Evolutionary conservation across 2,329 filamentous ascomycete species (phyloP).

Genomic region (Fusarium armeniacum): DNA sequence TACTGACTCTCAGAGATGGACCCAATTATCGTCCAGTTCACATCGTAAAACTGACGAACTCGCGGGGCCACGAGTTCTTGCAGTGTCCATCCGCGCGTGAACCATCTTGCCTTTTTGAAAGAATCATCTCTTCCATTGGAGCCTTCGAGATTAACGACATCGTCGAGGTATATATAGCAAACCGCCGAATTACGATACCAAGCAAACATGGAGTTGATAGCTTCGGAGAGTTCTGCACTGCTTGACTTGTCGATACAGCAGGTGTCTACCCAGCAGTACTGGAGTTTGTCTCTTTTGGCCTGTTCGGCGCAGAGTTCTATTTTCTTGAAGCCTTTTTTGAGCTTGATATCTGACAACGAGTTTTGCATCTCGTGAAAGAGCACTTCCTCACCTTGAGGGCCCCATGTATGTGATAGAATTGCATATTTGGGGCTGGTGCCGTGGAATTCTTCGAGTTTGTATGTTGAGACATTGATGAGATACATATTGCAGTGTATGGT

Average conservation of each 20-base stretch:
- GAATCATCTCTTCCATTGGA: slow-evolving; percentile 24
- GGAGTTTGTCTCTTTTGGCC: slow-evolving; percentile 37
- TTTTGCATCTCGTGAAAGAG: slow-evolving; percentile 42
- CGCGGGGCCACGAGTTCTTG: slow-evolving; percentile 47
- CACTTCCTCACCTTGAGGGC: slow-evolving; percentile 38
- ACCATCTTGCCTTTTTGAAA: slow-evolving; percentile 45
- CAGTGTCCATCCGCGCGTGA: slow-evolving; percentile 46
- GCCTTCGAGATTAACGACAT: slow-evolving; percentile 33
- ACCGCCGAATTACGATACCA: slow-evolving; percentile 43
- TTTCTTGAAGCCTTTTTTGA: slow-evolving; percentile 41
- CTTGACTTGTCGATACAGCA: slow-evolving; percentile 49
- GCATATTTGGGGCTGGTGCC: slow-evolving; percentile 41
- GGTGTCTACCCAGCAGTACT: slow-evolving; percentile 47
- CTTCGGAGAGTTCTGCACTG: slow-evolving; percentile 47
- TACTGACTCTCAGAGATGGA: slow-evolving; percentile 28
- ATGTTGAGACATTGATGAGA: slow-evolving; percentile 35
- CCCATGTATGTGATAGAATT: slow-evolving; percentile 49
- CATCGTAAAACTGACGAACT: slow-evolving; percentile 46
- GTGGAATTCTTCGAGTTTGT: slow-evolving; percentile 33
- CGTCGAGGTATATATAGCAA: slow-evolving; percentile 45
- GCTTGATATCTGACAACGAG: slow-evolving; percentile 26
- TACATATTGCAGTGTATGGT: slow-evolving; percentile 24
- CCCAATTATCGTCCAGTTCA: slow-evolving; percentile 34
- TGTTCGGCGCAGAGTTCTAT: slow-evolving; percentile 39
- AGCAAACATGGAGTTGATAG: slow-evolving; percentile 48